Evolutionary conservation across 2,329 filamentous ascomycete genomes (phyloP).

Genomic region (Calonectria pauciramosa): DNA sequence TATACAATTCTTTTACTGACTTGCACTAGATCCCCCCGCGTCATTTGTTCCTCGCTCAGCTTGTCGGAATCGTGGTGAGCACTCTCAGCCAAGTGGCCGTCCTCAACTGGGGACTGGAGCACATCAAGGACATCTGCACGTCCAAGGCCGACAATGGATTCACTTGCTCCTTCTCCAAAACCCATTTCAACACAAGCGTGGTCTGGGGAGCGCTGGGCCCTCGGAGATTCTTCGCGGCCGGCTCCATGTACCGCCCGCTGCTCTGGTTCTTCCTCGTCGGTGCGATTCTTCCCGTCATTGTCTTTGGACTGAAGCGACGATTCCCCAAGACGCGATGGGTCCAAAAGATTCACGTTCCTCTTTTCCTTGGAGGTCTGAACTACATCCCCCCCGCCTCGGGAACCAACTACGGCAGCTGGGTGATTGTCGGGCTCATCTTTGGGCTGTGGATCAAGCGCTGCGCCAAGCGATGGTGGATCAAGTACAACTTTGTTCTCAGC

Average conservation of each 20-base stretch:
- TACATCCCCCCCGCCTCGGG: constrained; percentile 51
- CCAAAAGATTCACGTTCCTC: constrained; percentile 46
- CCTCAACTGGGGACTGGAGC: constrained; percentile 53
- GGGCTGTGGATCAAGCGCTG: constrained; percentile 42
- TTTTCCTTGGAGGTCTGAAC: constrained; percentile 49
- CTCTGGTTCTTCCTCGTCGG: constrained; percentile 69
- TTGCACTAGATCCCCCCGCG: constrained; percentile 55
- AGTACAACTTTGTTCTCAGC: constrained; percentile 50
- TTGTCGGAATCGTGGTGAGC: constrained; percentile 58
- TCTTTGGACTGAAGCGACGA: constrained; percentile 53
- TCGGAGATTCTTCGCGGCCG: constrained; percentile 65
- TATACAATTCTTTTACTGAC: background rate
- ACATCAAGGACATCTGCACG: constrained; percentile 65
- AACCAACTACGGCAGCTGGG: constrained; percentile 51
- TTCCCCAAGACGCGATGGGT: constrained; percentile 46
- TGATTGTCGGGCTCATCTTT: constrained; percentile 48
- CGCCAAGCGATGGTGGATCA: constrained; percentile 47
- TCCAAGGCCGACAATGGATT: constrained; percentile 61
- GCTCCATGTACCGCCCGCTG: constrained; percentile 62
- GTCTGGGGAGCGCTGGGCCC: constrained; percentile 72
- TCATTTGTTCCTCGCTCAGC: constrained; percentile 58
- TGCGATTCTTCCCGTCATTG: constrained; percentile 59
- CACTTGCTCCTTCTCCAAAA: constrained; percentile 52
- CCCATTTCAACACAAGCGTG: constrained; percentile 66
- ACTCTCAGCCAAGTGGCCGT: constrained; percentile 59